These are phyloP conservation scores for Arabidopsis arenosa DNA, from an alignment of 345 rosid genomes.

Conservation along the genomic window DNA sequence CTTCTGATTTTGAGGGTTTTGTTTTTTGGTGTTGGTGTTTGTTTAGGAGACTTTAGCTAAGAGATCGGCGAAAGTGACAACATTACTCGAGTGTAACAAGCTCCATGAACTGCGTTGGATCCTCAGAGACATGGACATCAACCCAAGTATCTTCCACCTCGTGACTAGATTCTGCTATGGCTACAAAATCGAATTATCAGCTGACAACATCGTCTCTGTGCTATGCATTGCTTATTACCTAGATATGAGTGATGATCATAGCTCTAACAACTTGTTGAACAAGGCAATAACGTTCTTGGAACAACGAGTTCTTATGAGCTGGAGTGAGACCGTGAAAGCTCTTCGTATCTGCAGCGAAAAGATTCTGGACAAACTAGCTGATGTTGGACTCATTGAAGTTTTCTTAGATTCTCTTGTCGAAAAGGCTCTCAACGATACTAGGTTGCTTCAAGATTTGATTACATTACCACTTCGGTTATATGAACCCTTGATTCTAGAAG, in stretches of 20 bases:
- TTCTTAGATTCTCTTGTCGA: conserved; percentile 63
- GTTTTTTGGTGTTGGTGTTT: conserved; percentile 4
- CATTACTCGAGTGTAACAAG: conserved; percentile 48
- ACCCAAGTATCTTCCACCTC: conserved; percentile 57
- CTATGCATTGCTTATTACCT: conserved; percentile 62
- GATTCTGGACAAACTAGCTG: conserved; percentile 47
- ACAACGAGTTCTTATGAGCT: conserved; percentile 62
- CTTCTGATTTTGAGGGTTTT: conserved; percentile 25
- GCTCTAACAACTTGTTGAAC: conserved; percentile 61
- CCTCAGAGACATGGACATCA: conserved; percentile 59
- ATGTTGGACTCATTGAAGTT: conserved; percentile 57
- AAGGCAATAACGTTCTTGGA: conserved; percentile 55
- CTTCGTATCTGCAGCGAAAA: conserved; percentile 48
- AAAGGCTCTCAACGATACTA: conserved; percentile 57
- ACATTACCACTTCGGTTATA: conserved; percentile 63
- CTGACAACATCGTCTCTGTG: conserved; percentile 72
- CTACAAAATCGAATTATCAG: conserved; percentile 50
- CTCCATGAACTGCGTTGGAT: conserved; percentile 46
- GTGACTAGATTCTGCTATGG: conserved; percentile 82
- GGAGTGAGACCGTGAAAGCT: conserved; percentile 77
- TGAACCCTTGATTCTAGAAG: conserved; percentile 49
- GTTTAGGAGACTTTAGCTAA: conserved; percentile 65
- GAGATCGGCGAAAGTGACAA: conserved; percentile 64
- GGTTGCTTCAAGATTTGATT: conserved; percentile 61
- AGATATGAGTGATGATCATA: conserved; percentile 72